A percentile compares a stretch with the other conserved stretches of the same genome.
These are phyloP conservation scores for Nephelium lappaceum DNA, from an alignment of 345 rosid species.

Conservation along the genomic window DNA sequence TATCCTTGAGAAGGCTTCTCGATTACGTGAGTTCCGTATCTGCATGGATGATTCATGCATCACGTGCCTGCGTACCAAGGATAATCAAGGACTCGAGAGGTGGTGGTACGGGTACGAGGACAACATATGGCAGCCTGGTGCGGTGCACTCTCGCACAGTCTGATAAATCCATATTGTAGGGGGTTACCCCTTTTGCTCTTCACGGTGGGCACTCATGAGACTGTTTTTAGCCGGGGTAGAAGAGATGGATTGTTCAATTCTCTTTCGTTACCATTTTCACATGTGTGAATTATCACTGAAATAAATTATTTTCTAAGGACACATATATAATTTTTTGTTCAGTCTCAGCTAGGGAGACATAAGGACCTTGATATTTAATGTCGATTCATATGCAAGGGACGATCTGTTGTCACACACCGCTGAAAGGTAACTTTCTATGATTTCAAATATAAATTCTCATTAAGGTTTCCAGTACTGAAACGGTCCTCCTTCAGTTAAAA, in stretches of 20 bases:
- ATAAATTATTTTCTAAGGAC: background rate
- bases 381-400: constrained; percentile 60
- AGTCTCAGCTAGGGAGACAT: constrained; percentile 68
- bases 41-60: constrained; percentile 63
- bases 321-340: constrained; percentile 35
- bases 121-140: constrained; percentile 78
- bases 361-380: constrained; percentile 64
- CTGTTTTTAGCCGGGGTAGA: background rate
- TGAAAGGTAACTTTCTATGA: constrained; percentile 50
- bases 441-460: background rate
- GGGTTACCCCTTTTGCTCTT: background rate
- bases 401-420: constrained; percentile 83
- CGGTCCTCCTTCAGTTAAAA: background rate
- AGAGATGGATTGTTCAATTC: background rate
- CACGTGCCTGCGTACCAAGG: constrained; percentile 70
- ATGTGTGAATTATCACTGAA: background rate
- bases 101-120: constrained; percentile 86
- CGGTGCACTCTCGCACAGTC: constrained; percentile 57
- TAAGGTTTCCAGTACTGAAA: background rate
- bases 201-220: background rate
- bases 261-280: background rate
- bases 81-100: constrained; percentile 71
- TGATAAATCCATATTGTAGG: constrained; percentile 16
- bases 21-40: constrained; percentile 55
- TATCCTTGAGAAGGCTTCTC: constrained; percentile 54